Evolutionary conservation across 495 filamentous ascomycete genomes (phyloP).

Genomic region (Chaetomidium leptoderma): DNA sequence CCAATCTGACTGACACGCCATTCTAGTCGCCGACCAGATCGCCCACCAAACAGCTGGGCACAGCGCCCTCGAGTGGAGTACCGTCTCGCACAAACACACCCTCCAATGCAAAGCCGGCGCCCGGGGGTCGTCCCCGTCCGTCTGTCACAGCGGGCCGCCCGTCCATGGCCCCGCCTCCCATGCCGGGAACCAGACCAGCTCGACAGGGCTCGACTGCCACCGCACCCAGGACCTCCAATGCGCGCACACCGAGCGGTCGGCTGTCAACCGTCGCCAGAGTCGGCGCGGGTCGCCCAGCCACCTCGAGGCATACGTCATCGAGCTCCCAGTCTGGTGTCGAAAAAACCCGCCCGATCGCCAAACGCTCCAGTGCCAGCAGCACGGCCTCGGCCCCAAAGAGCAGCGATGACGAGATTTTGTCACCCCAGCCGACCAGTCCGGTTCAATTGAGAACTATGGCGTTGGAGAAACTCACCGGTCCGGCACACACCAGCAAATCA

Average conservation of each 20-base stretch:
- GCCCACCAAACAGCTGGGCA: slow-evolving; percentile 69
- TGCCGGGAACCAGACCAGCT: slow-evolving; percentile 31
- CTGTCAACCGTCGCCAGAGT: slow-evolving; percentile 32
- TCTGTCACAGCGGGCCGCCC: slow-evolving; percentile 48
- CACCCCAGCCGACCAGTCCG: slow-evolving; percentile 46
- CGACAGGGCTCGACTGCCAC: slow-evolving; percentile 37
- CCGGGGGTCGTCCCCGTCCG: slow-evolving; percentile 50
- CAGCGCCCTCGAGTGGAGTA: slow-evolving; percentile 51
- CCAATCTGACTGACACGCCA: not conserved
- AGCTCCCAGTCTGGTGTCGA: slow-evolving; percentile 39
- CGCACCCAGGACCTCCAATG: slow-evolving; percentile 28
- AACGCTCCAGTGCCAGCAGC: slow-evolving; percentile 28
- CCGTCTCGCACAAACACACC: slow-evolving; percentile 61
- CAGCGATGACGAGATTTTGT: slow-evolving; percentile 36
- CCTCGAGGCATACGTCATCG: slow-evolving; percentile 37
- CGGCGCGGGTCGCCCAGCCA: slow-evolving; percentile 29
- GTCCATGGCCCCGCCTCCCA: slow-evolving; percentile 64
- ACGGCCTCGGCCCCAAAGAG: slow-evolving; percentile 37
- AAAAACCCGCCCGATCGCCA: not conserved
- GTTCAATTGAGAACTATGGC: slow-evolving; percentile 42
- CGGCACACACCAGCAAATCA: not conserved
- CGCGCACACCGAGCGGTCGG: slow-evolving; percentile 37
- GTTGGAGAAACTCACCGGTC: slow-evolving; percentile 44
- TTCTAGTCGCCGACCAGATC: slow-evolving; percentile 70
- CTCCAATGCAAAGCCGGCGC: slow-evolving; percentile 43